Conservation (phyloP, 305 asterid genomes). For the Striga hermonthica region DNA sequence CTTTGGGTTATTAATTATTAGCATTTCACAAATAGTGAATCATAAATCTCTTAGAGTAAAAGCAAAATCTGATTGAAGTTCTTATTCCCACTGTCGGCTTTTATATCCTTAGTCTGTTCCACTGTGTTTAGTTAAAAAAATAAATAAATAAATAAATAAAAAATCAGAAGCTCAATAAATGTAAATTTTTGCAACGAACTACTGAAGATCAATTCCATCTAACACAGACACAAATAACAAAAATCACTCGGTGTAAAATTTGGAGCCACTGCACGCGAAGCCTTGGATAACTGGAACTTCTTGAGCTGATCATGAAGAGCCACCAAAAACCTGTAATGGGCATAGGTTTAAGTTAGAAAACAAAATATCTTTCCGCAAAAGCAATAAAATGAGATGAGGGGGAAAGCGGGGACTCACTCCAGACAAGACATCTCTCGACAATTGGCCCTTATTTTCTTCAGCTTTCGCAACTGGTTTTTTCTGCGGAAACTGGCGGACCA, state of each 20-base stretch:
- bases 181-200: background rate
- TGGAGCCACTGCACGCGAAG: background rate
- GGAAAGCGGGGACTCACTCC: constrained; percentile 47
- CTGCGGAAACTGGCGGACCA: constrained; percentile 61
- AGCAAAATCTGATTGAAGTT: background rate
- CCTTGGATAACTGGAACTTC: background rate
- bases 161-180: background rate
- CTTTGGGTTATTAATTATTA: too few relatives aligned
- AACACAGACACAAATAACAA: background rate
- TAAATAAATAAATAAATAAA: background rate
- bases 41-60: background rate
- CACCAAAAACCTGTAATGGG: constrained; percentile 57
- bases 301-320: constrained; percentile 35
- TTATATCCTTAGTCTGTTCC: too few relatives aligned
- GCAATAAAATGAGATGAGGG: background rate
- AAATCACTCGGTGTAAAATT: background rate
- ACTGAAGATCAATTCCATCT: background rate
- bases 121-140: too few relatives aligned
- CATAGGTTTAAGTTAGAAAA: constrained; percentile 24
- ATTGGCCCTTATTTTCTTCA: constrained; percentile 43
- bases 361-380: background rate
- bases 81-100: too few relatives aligned
- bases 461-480: constrained; percentile 46
- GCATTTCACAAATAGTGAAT: background rate
- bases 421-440: constrained; percentile 62